phyloP scores from a whole-genome alignment of 352 stramenopile species.

The Pythium monospermum region DNA sequence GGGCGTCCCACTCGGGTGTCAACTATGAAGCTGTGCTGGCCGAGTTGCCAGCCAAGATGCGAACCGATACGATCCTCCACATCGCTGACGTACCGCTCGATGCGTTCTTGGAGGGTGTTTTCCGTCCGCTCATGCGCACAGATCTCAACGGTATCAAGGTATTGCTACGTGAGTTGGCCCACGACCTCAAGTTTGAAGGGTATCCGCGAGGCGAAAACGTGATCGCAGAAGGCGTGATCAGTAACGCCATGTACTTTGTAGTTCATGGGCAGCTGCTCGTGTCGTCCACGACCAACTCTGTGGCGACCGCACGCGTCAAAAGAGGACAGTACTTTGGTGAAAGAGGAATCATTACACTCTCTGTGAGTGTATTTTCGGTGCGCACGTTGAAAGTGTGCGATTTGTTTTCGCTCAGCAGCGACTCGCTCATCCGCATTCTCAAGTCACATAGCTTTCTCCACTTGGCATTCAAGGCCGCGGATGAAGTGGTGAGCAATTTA shows the following conservation, averaged over 20 bases:
- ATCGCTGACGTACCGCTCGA: conserved; percentile 37
- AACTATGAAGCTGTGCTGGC: conserved; percentile 52
- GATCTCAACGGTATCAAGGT: conserved; percentile 9
- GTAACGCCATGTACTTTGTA: conserved; percentile 52
- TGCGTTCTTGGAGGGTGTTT: conserved; percentile 27
- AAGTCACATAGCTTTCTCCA: conserved; percentile 12
- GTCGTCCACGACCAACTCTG: conserved; percentile 3
- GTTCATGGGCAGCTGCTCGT: conserved; percentile 35
- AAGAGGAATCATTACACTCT: conserved; percentile 33
- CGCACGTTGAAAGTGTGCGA: conserved; percentile 45
- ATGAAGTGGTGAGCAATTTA: conserved; percentile 10
- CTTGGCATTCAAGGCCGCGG: conserved; percentile 8
- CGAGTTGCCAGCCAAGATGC: conserved; percentile 38
- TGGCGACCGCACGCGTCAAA: conserved; percentile 9
- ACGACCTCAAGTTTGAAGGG: conserved; percentile 39
- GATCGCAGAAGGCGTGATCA: conserved; percentile 38
- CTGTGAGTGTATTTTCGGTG: conserved; percentile 39
- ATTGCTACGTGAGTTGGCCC: conserved; percentile 14
- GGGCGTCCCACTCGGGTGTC: conserved; percentile 47
- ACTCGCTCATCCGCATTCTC: conserved; percentile 15
- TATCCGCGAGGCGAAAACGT: conserved; percentile 47
- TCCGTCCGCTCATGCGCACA: conserved; percentile 22
- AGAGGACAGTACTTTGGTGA: conserved; percentile 51
- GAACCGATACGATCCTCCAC: conserved; percentile 36
- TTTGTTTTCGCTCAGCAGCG: conserved; percentile 37